Base-by-base conservation (phyloP, 1,284 basidiomycete genomes). In the Ceratobasidium sp. region DNA sequence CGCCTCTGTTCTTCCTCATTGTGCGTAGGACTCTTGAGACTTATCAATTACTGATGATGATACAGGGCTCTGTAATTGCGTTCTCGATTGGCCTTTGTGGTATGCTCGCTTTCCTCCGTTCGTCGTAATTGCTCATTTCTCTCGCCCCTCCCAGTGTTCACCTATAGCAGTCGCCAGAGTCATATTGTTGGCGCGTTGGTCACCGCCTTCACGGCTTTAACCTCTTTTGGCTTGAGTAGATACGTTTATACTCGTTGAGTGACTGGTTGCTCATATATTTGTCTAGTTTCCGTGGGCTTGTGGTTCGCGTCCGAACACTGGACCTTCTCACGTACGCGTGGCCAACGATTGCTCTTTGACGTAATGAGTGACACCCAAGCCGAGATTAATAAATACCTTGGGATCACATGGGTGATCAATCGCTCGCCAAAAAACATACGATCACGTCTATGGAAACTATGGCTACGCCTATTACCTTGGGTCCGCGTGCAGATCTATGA, bases 241-340 rank as follows among this genome's bases (percentile, higher is more conserved):
- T 54, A 15, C 3, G 11, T 36, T 41, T 11, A n/a, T n/a, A n/a
- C 17, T 41, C 17, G 22, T 14, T 27, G n/a, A 7, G 27, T 7
- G 19, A 4, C 17, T 27, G 19, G 41, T 27, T 69, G 8, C 24
- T 69, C n/a, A 69, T 11, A 45, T 36, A 47, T 15, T 17, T 19
- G 33, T 27, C 9, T 93, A 22, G 84, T 86, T 22, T 91, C 91
- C 8, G 91, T 93, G 9, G 92, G 91, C 1, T 84, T 88, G 1
- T 93, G 92, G 92, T 93, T 94, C 80, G 88, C 88, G 6, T 91
- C 89, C 6, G 92, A 93, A 81, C 87, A 91, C 27, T 91, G 88
- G 87, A 87, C 89, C 69, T 93, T 90, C 80, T 84, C 86, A 36
- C 86, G 87, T 27, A 66, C 72, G 9, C 75, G 54, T 62, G 92